Conservation (phyloP, 2,329 filamentous ascomycete species). For the Beauveria sp. region DNA sequence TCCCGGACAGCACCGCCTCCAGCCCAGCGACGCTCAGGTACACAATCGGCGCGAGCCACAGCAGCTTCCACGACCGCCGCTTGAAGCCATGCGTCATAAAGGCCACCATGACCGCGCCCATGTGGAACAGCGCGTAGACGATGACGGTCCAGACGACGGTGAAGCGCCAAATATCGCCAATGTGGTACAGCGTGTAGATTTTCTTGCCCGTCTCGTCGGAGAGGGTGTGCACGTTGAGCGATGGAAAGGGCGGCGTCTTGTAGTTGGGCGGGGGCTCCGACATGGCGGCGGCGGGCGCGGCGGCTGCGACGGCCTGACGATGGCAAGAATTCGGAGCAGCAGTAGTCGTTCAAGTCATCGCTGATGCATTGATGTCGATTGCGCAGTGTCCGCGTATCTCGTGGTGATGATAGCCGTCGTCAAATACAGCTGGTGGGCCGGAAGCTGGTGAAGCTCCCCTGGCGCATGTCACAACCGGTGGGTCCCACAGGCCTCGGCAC, state of each 20-base stretch:
- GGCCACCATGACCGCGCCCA: conserved; percentile 64
- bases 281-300: conserved; percentile 17
- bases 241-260: conserved; percentile 65
- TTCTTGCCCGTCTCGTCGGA: conserved; percentile 34
- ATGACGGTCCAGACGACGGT: conserved; percentile 82
- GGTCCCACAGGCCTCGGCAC: conserved; percentile 4
- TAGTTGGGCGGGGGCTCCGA: conserved; percentile 44
- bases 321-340: neutral
- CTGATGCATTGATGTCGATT: neutral
- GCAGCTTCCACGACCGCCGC: conserved; percentile 47
- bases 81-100: conserved; percentile 61
- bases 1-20: conserved; percentile 74
- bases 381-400: neutral
- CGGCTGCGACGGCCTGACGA: neutral
- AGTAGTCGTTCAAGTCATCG: neutral
- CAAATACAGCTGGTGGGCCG: neutral
- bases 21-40: conserved; percentile 65
- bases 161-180: conserved; percentile 77
- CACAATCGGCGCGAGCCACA: conserved; percentile 66
- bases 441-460: conserved; percentile 6
- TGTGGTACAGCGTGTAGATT: conserved; percentile 59
- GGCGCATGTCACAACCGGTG: neutral
- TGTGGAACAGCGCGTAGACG: conserved; percentile 67
- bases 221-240: conserved; percentile 66
- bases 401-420: neutral